Percentiles rank a stretch among this genome's conserved stretches.
Evolutionary conservation across 2,329 filamentous ascomycete genomes (phyloP).

Genomic region (Aquanectria penicillioides): DNA sequence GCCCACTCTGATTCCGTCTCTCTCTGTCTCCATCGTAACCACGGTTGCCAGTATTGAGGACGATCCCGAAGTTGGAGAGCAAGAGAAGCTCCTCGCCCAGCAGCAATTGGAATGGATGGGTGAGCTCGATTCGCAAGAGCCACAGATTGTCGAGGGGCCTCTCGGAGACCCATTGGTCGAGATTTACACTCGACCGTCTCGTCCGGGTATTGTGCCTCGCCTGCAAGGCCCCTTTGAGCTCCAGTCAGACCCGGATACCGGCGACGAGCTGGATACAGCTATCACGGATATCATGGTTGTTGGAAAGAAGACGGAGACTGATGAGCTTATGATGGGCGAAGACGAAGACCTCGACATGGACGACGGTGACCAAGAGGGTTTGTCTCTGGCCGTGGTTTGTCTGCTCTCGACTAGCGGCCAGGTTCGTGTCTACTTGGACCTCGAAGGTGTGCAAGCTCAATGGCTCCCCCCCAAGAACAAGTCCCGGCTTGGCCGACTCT

Average conservation of each 20-base stretch:
- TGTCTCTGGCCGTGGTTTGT: constrained; percentile 69
- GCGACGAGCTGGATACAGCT: constrained; percentile 65
- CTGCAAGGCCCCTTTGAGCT: constrained; percentile 72
- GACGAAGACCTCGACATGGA: constrained; percentile 69
- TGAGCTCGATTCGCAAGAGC: constrained; percentile 71
- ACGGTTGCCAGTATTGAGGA: constrained; percentile 73
- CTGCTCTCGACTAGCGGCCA: constrained; percentile 70
- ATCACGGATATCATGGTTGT: constrained; percentile 72
- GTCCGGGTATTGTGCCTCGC: constrained; percentile 67
- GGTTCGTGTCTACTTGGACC: constrained; percentile 69
- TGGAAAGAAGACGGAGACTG: constrained; percentile 68
- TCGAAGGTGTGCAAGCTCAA: constrained; percentile 71
- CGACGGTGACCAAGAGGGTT: constrained; percentile 65
- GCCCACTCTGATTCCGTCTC: constrained; percentile 79
- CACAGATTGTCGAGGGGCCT: constrained; percentile 61
- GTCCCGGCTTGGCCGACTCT: constrained; percentile 54
- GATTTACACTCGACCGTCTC: constrained; percentile 65
- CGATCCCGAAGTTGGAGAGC: constrained; percentile 62
- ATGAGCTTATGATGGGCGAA: constrained; percentile 71
- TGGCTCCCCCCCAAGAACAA: constrained; percentile 70
- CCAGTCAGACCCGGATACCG: constrained; percentile 63
- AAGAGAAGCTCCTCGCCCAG: constrained; percentile 66
- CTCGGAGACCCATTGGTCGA: constrained; percentile 61
- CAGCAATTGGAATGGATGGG: constrained; percentile 76
- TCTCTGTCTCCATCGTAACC: constrained; percentile 84